phyloP scores from a whole-genome alignment of 495 filamentous ascomycete genomes.

The Ramalina intermedia region DNA sequence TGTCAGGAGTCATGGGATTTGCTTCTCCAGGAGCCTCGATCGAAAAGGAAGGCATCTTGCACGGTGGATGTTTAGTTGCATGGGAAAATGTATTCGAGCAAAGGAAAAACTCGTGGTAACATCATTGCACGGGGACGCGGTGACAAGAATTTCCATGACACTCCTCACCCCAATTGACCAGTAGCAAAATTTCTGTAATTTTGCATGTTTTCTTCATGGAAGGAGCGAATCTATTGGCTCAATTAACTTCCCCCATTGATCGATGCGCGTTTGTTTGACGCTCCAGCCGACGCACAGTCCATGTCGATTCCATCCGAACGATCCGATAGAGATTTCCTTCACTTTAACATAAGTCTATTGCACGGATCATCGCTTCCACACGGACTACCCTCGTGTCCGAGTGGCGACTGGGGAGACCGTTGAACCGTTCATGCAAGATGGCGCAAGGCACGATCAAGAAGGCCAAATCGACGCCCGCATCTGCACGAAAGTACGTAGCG shows the following conservation, averaged over 20 bases:
- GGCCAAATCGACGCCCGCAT: neutral
- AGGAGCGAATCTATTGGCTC: neutral
- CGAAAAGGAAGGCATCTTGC: conserved; percentile 10
- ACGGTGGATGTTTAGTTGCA: conserved; percentile 3
- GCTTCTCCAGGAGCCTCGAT: conserved; percentile 46
- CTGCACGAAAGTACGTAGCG: neutral
- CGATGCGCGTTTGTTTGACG: neutral
- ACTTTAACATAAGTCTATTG: no score
- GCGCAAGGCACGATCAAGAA: neutral
- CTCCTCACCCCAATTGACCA: neutral
- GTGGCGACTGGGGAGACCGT: no score
- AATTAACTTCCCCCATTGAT: neutral
- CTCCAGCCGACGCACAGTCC: conserved; percentile 2
- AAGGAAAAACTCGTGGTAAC: neutral
- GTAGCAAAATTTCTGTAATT: neutral
- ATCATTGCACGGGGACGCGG: neutral
- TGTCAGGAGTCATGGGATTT: conserved; percentile 44
- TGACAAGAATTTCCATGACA: neutral
- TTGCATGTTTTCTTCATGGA: neutral
- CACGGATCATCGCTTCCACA: no score
- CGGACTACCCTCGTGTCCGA: no score
- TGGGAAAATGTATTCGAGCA: neutral
- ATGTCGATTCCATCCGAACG: no score
- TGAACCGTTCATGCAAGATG: neutral
- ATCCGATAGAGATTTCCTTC: no score